Conservation (phyloP, 352 stramenopile genomes). For the Phytophthora rubi region DNA sequence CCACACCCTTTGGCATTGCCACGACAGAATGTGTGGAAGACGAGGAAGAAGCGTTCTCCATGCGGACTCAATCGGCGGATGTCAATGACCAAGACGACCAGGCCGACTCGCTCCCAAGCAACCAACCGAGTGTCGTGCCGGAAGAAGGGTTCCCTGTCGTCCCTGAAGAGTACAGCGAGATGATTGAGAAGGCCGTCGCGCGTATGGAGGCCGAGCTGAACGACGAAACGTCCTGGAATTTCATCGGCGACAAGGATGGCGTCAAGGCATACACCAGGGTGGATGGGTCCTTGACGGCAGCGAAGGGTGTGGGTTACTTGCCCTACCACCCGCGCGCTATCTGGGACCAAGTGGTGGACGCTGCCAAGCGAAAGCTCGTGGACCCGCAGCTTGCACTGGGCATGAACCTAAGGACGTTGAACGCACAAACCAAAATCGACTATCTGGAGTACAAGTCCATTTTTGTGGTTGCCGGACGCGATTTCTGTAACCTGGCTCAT, state of each 20-base stretch:
- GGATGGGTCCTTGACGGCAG: constrained; percentile 67
- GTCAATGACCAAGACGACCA: constrained; percentile 28
- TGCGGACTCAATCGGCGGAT: constrained; percentile 25
- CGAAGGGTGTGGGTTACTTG: constrained; percentile 61
- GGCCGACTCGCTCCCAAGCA: constrained; percentile 17
- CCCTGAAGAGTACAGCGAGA: constrained; percentile 56
- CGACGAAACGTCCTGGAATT: constrained; percentile 63
- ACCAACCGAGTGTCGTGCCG: constrained; percentile 30
- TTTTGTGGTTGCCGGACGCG: constrained; percentile 73
- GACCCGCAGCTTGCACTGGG: constrained; percentile 63
- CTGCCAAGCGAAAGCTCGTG: constrained; percentile 54
- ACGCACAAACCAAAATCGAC: constrained; percentile 70
- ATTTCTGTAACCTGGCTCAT: constrained; percentile 78
- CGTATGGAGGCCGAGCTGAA: constrained; percentile 69
- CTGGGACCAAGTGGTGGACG: constrained; percentile 41
- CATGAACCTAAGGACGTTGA: constrained; percentile 46
- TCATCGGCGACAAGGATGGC: constrained; percentile 73
- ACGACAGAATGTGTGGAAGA: constrained; percentile 54
- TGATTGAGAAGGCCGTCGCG: constrained; percentile 63
- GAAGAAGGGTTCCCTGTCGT: constrained; percentile 54
- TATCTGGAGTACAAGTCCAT: constrained; percentile 85
- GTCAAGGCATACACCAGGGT: constrained; percentile 74
- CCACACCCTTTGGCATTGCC: constrained; percentile 53
- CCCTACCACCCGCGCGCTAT: constrained; percentile 61
- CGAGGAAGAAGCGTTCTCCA: constrained; percentile 41